Base-by-base conservation (phyloP, 1,139 yeast species). In the Candida albicans region DNA sequence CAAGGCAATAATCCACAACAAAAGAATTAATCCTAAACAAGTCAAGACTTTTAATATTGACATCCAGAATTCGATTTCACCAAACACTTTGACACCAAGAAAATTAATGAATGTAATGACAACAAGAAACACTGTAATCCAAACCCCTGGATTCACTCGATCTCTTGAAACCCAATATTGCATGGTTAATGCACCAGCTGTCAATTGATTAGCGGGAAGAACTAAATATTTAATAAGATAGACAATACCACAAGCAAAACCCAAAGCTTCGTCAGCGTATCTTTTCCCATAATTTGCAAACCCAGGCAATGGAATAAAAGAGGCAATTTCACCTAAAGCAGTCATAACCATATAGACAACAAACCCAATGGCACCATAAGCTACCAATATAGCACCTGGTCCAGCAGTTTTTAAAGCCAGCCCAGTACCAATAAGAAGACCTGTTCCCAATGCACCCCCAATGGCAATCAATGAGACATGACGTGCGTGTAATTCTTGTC, bases 401-500 rank as follows among this genome's bases (percentile, higher is more conserved):
- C 93, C 93, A 5, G 86, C 87, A 5, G 71, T 61, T 29, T 73
- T 69, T 50, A 85, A 68, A 1, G 89, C 82, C 11, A 79, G 65
- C 42, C 87, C 87, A 9, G 88, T 82, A 54, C 90, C 89, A 53
- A 85, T 81, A 51, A 84, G 66, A 52, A 84, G 70, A 55, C 91
- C 90, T 7, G 12, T 81, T 45, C 87, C 87, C 47, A 69, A 57
- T 13, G 75, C 75, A 51, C 77, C 77, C 24, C 77, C 77, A 52
- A 71, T 62, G 54, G 88, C 87, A 62, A 84, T 81, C 93, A 86
- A 84, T 43, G 84, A 74, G 55, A 84, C 79, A 58, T 85, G 93
- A 54, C 93, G 70, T 11, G 91, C 82, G 55, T 82, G 79, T 47
- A 86, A 67, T 25, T 75, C 79, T 58, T 82, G 77, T 53, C 81